Conservation (phyloP, 129 eudicot genomes). For the Flaveria sonorensis region DNA sequence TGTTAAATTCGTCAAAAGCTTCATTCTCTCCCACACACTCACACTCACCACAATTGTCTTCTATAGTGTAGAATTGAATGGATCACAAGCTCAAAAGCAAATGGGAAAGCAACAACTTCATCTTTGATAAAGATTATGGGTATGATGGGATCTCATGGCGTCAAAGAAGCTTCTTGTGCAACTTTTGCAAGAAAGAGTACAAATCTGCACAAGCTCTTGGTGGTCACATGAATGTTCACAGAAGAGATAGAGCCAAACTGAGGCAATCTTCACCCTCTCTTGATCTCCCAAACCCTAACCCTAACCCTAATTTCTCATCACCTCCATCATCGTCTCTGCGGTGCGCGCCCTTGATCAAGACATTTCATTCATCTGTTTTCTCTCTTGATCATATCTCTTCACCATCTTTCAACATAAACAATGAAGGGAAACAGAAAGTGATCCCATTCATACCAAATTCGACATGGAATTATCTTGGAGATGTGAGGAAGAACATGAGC, state of each 20-base stretch:
- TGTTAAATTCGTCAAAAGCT: background rate
- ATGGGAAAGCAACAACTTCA: slow-evolving; percentile 44
- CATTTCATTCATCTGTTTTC: slow-evolving; percentile 21
- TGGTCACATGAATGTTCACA: slow-evolving; percentile 82
- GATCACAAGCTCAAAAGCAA: slow-evolving; percentile 32
- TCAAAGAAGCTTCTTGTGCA: slow-evolving; percentile 64
- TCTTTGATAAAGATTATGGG: slow-evolving; percentile 39
- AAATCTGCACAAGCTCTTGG: slow-evolving; percentile 89
- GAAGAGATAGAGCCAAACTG: slow-evolving; percentile 67
- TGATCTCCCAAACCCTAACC: slow-evolving; percentile 37
- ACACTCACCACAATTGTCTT: slow-evolving; percentile 10
- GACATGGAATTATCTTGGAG: slow-evolving; percentile 22
- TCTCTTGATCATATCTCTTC: slow-evolving; percentile 17
- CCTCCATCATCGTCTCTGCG: background rate
- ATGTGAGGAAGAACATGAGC: slow-evolving; percentile 31
- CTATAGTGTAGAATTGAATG: slow-evolving; percentile 16
- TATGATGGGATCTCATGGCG: slow-evolving; percentile 61
- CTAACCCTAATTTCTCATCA: slow-evolving; percentile 38
- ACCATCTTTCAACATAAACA: slow-evolving; percentile 14
- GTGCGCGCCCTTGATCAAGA: slow-evolving; percentile 25
- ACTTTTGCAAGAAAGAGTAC: slow-evolving; percentile 70
- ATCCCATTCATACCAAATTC: slow-evolving; percentile 15
- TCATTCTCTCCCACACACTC: slow-evolving; percentile 14
- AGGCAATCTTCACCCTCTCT: slow-evolving; percentile 43
- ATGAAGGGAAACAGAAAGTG: slow-evolving; percentile 27